These are phyloP conservation scores for Neurospora discreta DNA, from an alignment of 495 filamentous ascomycete genomes.

Conservation along the genomic window DNA sequence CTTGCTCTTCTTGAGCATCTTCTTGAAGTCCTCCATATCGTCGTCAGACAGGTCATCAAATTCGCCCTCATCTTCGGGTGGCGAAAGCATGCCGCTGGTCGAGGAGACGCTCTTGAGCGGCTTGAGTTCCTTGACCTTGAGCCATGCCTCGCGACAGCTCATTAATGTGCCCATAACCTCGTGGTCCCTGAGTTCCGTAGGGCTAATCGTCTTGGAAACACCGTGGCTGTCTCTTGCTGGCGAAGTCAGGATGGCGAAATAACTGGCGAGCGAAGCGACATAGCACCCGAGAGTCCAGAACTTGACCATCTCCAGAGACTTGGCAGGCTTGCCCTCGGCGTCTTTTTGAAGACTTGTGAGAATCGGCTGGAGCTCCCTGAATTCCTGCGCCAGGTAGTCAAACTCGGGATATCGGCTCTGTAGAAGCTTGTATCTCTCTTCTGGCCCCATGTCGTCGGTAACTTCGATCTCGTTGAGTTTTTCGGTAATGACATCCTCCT, in stretches of 20 bases:
- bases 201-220: conserved; percentile 43
- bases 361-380: conserved; percentile 55
- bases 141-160: conserved; percentile 71
- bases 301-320: conserved; percentile 52
- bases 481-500: conserved; percentile 59
- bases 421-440: conserved; percentile 67
- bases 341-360: conserved; percentile 44
- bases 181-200: conserved; percentile 72
- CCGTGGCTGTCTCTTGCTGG: conserved; percentile 45
- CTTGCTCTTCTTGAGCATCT: conserved; percentile 14
- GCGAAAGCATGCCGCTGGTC: conserved; percentile 22
- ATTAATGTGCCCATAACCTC: conserved; percentile 78
- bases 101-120: conserved; percentile 7
- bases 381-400: conserved; percentile 70
- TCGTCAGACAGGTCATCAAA: conserved; percentile 4
- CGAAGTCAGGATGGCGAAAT: conserved; percentile 82
- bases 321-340: conserved; percentile 43
- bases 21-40: conserved; percentile 14
- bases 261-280: conserved; percentile 76
- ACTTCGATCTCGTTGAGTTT: conserved; percentile 72
- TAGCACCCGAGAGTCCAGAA: conserved; percentile 70
- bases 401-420: conserved; percentile 84
- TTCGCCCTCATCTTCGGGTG: conserved; percentile 19
- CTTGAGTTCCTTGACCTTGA: conserved; percentile 53
- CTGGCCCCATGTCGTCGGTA: conserved; percentile 61